Base-by-base conservation (phyloP, 768 basidiomycete genomes). In the Amanita muscaria region DNA sequence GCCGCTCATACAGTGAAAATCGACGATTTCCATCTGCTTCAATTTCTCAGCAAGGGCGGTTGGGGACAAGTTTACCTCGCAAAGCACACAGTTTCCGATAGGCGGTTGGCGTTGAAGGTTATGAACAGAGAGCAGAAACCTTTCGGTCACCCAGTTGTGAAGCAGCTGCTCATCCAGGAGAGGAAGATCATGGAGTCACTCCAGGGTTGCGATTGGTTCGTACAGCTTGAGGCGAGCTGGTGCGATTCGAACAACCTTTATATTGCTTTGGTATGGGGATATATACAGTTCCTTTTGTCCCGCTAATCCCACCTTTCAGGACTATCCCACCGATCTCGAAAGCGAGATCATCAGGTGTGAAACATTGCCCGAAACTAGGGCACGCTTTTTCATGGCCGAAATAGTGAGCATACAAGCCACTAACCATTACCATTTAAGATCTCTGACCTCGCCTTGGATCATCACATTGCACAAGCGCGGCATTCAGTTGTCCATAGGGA, bases 351-450 rank as follows among this genome's bases (percentile, higher is more conserved):
- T 57, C 25, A 51, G 58, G 4, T 58, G 58, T 22, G 54, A 51
- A 22, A 49, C 35, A 2, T 54, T 64, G 12, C 51, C 52, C 3
- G 47, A 52, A 3, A 31, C 40, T 12, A 48, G 55, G 14, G 59
- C 61, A 18, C 56, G 58, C 21, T 63, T 66, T 29, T 66, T 64
- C 30, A 61, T 60, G 41, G 60, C 59, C 10, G 63, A 67, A 53
- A 51, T 66, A 27, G 66, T 66, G 37, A 47, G 62, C 48, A 22
- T 25, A 14, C 16, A 12, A 15, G 4, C 22, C 19, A 5, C 18
- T 35, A 5, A 15, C 18, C 24, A n/a, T 42, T 30, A 0, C 36
- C 38, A 8, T 18, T 8, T 9, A 4, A 15, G n/a, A 30, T 12
- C 41, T 21, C 10, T 27, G 25, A 25, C 10, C 15, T 5, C 33